These are phyloP conservation scores for Nevesoporus exiguus DNA, from an alignment of 768 basidiomycete genomes.

Conservation along the genomic window DNA sequence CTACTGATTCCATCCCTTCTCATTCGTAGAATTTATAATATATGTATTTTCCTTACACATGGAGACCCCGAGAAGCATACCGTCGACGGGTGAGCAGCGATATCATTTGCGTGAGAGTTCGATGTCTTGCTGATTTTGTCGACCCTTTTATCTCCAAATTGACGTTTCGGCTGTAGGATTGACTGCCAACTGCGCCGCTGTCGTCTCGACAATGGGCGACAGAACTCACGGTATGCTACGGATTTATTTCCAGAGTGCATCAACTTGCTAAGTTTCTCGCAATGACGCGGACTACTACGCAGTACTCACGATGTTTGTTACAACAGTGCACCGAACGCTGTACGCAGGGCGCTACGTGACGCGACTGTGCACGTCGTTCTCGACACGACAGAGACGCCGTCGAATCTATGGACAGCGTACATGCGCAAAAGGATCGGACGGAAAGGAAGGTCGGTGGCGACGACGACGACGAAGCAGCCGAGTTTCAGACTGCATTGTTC, in stretches of 20 bases:
- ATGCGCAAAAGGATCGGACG: background rate
- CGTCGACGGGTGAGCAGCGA: background rate
- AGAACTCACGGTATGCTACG: no score
- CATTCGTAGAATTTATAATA: background rate
- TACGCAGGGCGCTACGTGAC: background rate
- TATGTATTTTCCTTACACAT: background rate
- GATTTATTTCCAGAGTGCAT: no score
- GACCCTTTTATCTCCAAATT: no score
- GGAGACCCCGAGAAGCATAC: background rate
- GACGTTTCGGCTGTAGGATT: no score
- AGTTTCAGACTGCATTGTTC: conserved; percentile 44
- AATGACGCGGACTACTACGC: no score
- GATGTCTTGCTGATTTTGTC: no score
- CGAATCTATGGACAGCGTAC: background rate
- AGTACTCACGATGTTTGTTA: no score
- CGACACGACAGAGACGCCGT: background rate
- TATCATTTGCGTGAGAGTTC: no score
- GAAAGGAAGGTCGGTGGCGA: conserved; percentile 31
- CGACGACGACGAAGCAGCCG: conserved; percentile 48
- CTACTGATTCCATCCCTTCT: background rate
- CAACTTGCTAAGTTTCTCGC: no score
- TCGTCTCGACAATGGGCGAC: no score
- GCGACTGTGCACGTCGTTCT: background rate
- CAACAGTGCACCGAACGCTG: no score
- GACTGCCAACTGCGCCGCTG: no score